Evolutionary conservation across 75 land plant species (phyloP).

Genomic region (Sequoia sempervirens): DNA sequence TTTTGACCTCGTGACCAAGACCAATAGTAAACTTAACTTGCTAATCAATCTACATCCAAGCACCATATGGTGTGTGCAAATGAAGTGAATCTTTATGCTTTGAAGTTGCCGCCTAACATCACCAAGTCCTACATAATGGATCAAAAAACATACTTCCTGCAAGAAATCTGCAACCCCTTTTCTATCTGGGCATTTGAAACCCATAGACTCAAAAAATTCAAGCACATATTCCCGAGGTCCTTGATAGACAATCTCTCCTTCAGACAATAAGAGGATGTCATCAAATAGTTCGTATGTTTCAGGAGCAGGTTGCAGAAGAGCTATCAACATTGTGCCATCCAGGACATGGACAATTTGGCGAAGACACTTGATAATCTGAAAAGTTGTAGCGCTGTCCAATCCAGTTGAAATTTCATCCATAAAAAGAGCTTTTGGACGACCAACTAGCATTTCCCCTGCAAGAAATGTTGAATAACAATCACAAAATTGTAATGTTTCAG

Average conservation of each 20-base stretch:
- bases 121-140: conserved; percentile 2
- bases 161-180: conserved; percentile 37
- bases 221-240: conserved; percentile 65
- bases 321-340: conserved; percentile 20
- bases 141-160: conserved; percentile 26
- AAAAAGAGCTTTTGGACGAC: conserved; percentile 22
- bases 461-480: background rate
- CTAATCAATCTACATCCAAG: background rate
- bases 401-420: conserved; percentile 75
- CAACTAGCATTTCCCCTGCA: conserved; percentile 41
- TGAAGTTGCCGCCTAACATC: background rate
- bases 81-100: conserved; percentile 39
- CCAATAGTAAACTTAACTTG: background rate
- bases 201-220: conserved; percentile 27
- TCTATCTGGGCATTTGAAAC: conserved; percentile 37
- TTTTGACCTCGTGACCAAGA: background rate
- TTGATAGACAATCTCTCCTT: conserved; percentile 64
- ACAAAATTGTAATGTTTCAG: background rate
- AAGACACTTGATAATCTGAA: conserved; percentile 47
- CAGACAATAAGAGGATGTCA: conserved; percentile 65
- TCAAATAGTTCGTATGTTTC: conserved; percentile 52
- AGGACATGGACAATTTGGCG: conserved; percentile 26
- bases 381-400: conserved; percentile 67
- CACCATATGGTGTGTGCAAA: conserved; percentile 17
- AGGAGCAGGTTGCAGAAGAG: conserved; percentile 38